Conservation (phyloP, 805 yeast species). For the Metschnikowia baotianmanensis region DNA sequence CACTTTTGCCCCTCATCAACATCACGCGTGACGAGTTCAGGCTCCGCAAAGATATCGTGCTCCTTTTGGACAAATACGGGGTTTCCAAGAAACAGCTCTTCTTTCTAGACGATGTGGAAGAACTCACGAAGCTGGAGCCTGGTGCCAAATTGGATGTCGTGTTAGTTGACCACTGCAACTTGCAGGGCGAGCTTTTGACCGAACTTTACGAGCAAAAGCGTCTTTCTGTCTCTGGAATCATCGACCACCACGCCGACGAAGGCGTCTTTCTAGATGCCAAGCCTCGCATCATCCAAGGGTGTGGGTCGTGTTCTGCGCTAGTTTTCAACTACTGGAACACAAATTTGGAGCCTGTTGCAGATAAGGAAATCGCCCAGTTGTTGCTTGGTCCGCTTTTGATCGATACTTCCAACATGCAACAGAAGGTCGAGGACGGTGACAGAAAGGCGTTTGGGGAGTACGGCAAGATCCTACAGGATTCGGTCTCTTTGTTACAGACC, state of each 20-base stretch:
- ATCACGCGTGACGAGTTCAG: slow-evolving; percentile 63
- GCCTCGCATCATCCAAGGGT: slow-evolving; percentile 60
- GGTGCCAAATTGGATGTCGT: slow-evolving; percentile 40
- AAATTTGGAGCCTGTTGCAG: slow-evolving; percentile 16
- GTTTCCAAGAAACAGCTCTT: slow-evolving; percentile 51
- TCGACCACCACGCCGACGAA: slow-evolving; percentile 90
- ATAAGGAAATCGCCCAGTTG: slow-evolving; percentile 41
- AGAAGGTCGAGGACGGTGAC: slow-evolving; percentile 65
- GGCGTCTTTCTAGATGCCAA: slow-evolving; percentile 41
- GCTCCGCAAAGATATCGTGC: slow-evolving; percentile 68
- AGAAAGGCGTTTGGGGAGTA: slow-evolving; percentile 42
- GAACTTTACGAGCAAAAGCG: slow-evolving; percentile 24
- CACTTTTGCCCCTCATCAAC: slow-evolving; percentile 69
- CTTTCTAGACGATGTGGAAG: slow-evolving; percentile 65
- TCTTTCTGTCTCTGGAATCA: slow-evolving; percentile 51
- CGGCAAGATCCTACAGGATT: slow-evolving; percentile 17
- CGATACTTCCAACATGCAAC: slow-evolving; percentile 70
- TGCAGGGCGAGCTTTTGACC: slow-evolving; percentile 49
- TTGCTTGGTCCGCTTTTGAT: slow-evolving; percentile 66
- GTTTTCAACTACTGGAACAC: slow-evolving; percentile 62
- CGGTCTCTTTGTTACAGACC: neutral
- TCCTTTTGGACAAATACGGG: slow-evolving; percentile 46
- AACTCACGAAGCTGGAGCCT: slow-evolving; percentile 14
- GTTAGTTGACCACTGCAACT: slow-evolving; percentile 80
- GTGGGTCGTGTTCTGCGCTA: slow-evolving; percentile 80